phyloP scores from a whole-genome alignment of 2,329 filamentous ascomycete genomes.

The Xylaria sp. region DNA sequence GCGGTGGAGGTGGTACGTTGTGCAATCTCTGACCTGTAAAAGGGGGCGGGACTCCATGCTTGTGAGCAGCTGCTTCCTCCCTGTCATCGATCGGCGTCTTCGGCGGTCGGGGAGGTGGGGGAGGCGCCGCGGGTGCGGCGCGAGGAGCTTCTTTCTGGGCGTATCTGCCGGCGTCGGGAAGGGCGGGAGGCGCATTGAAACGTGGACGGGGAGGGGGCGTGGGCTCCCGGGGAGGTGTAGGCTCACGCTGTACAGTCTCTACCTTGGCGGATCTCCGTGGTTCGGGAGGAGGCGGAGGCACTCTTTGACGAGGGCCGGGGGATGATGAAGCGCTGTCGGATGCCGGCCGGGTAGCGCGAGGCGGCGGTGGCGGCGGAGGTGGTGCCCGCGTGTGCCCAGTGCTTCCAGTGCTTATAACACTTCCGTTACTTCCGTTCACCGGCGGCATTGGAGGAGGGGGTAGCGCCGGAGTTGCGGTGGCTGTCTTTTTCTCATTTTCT shows the following conservation, averaged over 20 bases:
- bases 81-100: slow-evolving; percentile 74
- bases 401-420: slow-evolving; percentile 31
- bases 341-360: slow-evolving; percentile 34
- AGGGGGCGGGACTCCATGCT: slow-evolving; percentile 79
- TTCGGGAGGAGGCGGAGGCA: slow-evolving; percentile 62
- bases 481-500: slow-evolving; percentile 52
- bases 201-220: slow-evolving; percentile 72
- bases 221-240: slow-evolving; percentile 71
- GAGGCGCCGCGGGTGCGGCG: slow-evolving; percentile 59
- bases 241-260: slow-evolving; percentile 50
- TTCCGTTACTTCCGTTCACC: slow-evolving; percentile 43
- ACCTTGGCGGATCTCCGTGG: slow-evolving; percentile 62
- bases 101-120: slow-evolving; percentile 70
- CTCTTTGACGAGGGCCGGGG: slow-evolving; percentile 48
- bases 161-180: slow-evolving; percentile 89
- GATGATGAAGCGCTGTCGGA: slow-evolving; percentile 45
- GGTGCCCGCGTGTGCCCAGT: slow-evolving; percentile 47
- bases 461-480: slow-evolving; percentile 46
- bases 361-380: slow-evolving; percentile 45
- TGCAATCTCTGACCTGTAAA: slow-evolving; percentile 68
- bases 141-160: slow-evolving; percentile 61
- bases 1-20: slow-evolving; percentile 75
- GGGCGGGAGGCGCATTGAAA: slow-evolving; percentile 85
- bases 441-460: slow-evolving; percentile 46
- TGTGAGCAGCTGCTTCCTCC: slow-evolving; percentile 57